Base-by-base conservation (phyloP, 768 basidiomycete species). In the Boletus coccyginus region DNA sequence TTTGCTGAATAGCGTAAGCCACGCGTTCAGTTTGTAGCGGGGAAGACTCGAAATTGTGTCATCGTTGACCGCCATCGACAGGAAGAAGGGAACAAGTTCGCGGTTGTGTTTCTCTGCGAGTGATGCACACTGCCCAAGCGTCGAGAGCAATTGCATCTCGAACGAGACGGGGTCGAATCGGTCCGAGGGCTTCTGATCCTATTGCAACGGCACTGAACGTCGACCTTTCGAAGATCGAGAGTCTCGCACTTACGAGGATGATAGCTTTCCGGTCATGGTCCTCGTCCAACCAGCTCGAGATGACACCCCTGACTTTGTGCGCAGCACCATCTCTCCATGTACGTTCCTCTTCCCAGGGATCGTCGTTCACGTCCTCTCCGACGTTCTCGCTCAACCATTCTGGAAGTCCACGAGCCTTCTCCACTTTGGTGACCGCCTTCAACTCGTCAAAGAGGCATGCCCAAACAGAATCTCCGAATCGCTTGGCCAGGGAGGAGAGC, bases 31-130 rank as follows among this genome's bases (percentile, higher is more conserved):
- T 66, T 86, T 88, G 31, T 77, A 70, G 42, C 84, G 85, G 3
- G 84, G 73, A 8, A 89, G 70, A 44, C 75, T 78, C 5, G 75
- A 65, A 6, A 70, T 56, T 4, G 64, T 63, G 48, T 74, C 70
- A 10, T 60, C 51, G 21, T 62, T 39, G 35, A 59, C 60, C n/a
- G 74, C 77, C 44, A 83, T 70, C 48, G 61, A 68, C 38, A 98
- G 77, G 75, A 98, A 97, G 53, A 89, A 79, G 0, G 92, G 87
- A n/a, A 97, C 77, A 35, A 98, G 75, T n/a, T 89, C 83, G 38
- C 92, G 86, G 54, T 89, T 92, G 71, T 96, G 88, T 69, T 87
- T 90, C 70, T 98, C 93, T 0, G 86, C 90, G 12, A 97, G 72
- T 2, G 81, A 76, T 0, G 87, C 75, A 55, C 85, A 83, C 63